Conservation (phyloP, 2,329 filamentous ascomycete species). For the Pseudopithomyces chartarum region DNA sequence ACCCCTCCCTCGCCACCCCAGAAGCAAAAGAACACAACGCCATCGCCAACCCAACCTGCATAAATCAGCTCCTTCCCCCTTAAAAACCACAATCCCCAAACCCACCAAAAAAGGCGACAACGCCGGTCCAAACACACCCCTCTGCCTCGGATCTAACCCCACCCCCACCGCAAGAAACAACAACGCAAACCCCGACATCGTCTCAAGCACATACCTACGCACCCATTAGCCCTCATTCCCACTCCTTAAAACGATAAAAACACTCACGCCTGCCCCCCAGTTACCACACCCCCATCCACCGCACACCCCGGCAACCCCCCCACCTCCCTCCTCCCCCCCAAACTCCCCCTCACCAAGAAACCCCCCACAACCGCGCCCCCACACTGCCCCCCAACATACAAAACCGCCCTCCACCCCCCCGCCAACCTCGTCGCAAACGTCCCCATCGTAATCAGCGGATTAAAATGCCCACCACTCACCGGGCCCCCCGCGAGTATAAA, state of each 20-base stretch:
- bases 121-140: constrained; percentile 55
- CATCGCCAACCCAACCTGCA: constrained; percentile 30
- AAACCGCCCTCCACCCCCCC: constrained; percentile 53
- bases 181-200: constrained; percentile 52
- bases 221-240: constrained; percentile 5
- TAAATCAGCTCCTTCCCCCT: background rate
- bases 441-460: constrained; percentile 59
- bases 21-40: constrained; percentile 33
- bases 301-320: constrained; percentile 26
- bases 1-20: constrained; percentile 34
- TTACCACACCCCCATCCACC: constrained; percentile 41
- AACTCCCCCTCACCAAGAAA: constrained; percentile 45
- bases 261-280: constrained; percentile 43
- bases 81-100: background rate
- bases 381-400: constrained; percentile 55
- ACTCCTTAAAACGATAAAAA: too few species aligned
- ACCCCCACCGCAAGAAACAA: constrained; percentile 59
- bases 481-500: constrained; percentile 58
- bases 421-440: constrained; percentile 58
- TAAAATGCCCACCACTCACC: constrained; percentile 58
- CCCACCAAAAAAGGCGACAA: constrained; percentile 57
- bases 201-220: constrained; percentile 52
- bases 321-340: constrained; percentile 21
- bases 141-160: constrained; percentile 59
- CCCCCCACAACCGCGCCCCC: constrained; percentile 53